These are phyloP conservation scores for Sclerospora graminicola DNA, from an alignment of 352 stramenopile species.

Conservation along the genomic window DNA sequence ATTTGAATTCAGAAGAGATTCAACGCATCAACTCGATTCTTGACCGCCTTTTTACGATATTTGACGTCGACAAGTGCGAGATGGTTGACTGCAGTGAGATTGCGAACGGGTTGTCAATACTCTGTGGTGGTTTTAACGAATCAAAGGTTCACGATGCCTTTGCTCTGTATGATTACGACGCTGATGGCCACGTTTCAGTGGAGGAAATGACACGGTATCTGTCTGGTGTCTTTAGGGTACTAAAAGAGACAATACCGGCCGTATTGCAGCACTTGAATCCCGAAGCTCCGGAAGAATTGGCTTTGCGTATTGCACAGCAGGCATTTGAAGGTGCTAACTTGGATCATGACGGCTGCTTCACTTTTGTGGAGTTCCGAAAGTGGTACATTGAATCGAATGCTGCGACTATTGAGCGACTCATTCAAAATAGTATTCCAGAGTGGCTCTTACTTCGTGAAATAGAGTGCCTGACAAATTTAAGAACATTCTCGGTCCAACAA, in stretches of 20 bases:
- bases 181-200: conserved; percentile 71
- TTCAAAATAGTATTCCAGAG: conserved; percentile 68
- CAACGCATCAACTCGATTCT: conserved; percentile 65
- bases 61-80: conserved; percentile 81
- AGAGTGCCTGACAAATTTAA: conserved; percentile 63
- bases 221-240: conserved; percentile 74
- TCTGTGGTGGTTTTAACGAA: conserved; percentile 72
- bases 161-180: conserved; percentile 79
- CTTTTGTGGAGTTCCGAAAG: conserved; percentile 64
- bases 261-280: conserved; percentile 32
- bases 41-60: conserved; percentile 70
- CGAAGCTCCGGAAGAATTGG: conserved; percentile 55
- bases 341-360: conserved; percentile 56
- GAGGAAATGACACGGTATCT: conserved; percentile 83
- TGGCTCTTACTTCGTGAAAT: conserved; percentile 74
- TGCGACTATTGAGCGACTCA: conserved; percentile 66
- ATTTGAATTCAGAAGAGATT: conserved; percentile 40
- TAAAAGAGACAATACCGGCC: conserved; percentile 62
- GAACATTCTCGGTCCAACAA: conserved; percentile 54
- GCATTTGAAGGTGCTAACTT: conserved; percentile 69
- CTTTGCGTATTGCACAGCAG: conserved; percentile 47
- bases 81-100: conserved; percentile 84
- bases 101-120: conserved; percentile 71
- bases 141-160: conserved; percentile 72
- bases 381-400: conserved; percentile 75